These are phyloP conservation scores for Salicornia ramosissima DNA, from an alignment of 148 eudicot genomes.

Conservation along the genomic window DNA sequence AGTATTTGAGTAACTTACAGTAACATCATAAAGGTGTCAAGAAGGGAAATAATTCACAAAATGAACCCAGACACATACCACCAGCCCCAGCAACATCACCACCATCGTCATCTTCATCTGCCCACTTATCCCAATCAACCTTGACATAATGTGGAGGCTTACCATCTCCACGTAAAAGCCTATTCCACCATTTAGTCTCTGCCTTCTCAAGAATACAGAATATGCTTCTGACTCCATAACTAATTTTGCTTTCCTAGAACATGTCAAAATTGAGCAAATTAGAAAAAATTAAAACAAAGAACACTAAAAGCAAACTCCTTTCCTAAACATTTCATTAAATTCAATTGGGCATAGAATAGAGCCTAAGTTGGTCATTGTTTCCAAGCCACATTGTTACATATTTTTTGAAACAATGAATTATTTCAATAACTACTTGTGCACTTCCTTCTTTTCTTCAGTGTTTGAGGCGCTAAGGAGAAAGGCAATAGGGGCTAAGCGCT, in stretches of 20 bases:
- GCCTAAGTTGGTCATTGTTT: no score
- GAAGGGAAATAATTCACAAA: background rate
- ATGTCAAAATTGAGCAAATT: conserved; percentile 3
- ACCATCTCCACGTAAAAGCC: conserved; percentile 60
- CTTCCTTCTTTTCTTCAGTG: no score
- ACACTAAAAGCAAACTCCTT: no score
- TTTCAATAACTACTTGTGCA: no score
- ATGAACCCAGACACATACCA: conserved; percentile 6
- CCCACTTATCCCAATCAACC: conserved; percentile 99
- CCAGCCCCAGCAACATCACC: conserved; percentile 8
- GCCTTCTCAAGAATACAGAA: conserved; percentile 78
- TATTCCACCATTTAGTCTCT: conserved; percentile 86
- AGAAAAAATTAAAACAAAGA: background rate
- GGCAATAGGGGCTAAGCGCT: no score
- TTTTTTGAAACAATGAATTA: no score
- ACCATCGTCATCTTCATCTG: conserved; percentile 84
- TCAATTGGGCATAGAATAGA: no score
- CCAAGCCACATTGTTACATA: no score
- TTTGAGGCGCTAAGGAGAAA: no score
- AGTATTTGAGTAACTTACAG: background rate
- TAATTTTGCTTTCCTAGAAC: conserved; percentile 77
- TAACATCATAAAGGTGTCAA: background rate
- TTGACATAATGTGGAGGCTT: conserved; percentile 86
- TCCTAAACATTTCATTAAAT: no score
- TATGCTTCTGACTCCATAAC: conserved; percentile 62